Evolutionary conservation across 2,329 filamentous ascomycete species (phyloP), one percentile per base, ranked within the genome.

Genomic region (Claviceps arundinis): DNA sequence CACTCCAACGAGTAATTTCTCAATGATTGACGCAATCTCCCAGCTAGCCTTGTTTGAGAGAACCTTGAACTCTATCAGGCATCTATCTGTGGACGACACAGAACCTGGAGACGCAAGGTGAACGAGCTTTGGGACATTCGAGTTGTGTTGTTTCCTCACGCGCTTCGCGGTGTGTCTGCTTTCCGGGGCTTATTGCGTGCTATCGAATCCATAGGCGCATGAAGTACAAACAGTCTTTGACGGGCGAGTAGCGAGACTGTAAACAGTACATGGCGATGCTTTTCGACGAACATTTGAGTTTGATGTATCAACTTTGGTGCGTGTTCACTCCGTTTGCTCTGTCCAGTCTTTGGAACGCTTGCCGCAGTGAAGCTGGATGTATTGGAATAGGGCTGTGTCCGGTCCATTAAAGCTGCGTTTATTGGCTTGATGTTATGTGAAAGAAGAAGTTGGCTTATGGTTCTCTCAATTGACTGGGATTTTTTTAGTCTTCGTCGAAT

Each of bases 1-100:
- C 54, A 56, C 9, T 59, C 59, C 13, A 52, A 56, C 5, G 53
- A 58, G 37, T 58, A 59, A 42, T 59, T 62, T 16, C 50, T 16
- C 50, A 54, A 24, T 19, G 9, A 1, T 43, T 52, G 1, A 56
- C 62, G 40, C 48, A 46, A 51, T 49, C 13, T 57, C 55, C 37
- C 55, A 61, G 50, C 48, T 61, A 13, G 48, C 50, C 2, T 48
- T 62, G 8, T 60, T 62, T 44, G 59, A 61, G 40, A 52, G 40
- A 52, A 57, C 4, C 47, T 24, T 37, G 50, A 37, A 22, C 50
- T 34, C 30, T 34, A 11, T 11, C 30, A 30, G 26, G 41, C 24
- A 34, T 16, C 57, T 60, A 13, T 46, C 57, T 1, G n/a, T 54
- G 2, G 59, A 61, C 11, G 60, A 62, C 47, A 54, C 57, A 1